Base-by-base conservation (phyloP, 176 grass and related monocot species). In the Chloris gayana region DNA sequence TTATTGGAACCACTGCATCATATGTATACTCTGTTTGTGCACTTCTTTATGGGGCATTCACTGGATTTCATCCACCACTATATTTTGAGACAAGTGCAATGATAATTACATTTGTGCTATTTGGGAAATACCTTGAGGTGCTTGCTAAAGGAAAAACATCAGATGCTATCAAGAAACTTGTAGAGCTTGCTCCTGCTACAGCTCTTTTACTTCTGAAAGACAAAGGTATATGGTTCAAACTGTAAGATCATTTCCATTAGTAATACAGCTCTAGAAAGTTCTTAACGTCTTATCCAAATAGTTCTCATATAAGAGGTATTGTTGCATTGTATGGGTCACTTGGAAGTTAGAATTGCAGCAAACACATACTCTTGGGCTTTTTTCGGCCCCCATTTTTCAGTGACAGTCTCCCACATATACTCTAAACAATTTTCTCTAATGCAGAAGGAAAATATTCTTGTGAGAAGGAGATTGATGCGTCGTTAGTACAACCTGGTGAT, bases 41-140 rank as follows among this genome's bases (percentile, higher is more conserved):
- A 1, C 85, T 97, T 74, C 67, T 97, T 33, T 87, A 91, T 69
- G 88, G 88, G n/a, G 80, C 83, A 41, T 89, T 91, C 75, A 82
- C 86, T 67, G 86, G 84, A 71, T 91, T 88, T 58, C 72, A 81
- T 70, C 84, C 86, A 42, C 90, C 94, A 14, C 64, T 91, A 26
- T 97, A 93, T 87, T 93, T 97, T 85, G 94, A 97, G 84, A 93
- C 94, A 64, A 93, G 90, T 19, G 90, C 94, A 71, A 93, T 93
- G 90, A 91, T 97, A 69, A 93, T 97, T 50, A 91, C 94, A 33
- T 97, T 97, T 87, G 86, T 97, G 59, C 82, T 97, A 76, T 84
- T 93, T 63, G 91, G 94, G 39, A 93, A 93, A 65, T 97, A 93
- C 73, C 86, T 97, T 47, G 94, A 93, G 85, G 78, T 91, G 61